Base-by-base conservation (phyloP, 1,284 basidiomycete species). In the Cystobasidium slooffiae region DNA sequence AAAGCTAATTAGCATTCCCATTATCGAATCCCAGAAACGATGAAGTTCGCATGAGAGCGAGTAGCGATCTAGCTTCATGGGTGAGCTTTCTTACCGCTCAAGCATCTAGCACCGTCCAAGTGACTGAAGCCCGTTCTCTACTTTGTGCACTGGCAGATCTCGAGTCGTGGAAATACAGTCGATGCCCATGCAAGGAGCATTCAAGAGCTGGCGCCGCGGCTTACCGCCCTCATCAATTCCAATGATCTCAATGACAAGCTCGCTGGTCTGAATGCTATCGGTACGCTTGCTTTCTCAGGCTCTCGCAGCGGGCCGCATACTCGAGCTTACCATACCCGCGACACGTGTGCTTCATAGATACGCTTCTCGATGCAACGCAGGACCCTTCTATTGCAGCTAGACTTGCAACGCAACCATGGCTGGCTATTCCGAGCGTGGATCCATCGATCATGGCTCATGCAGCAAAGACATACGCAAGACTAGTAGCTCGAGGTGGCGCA, bases 361-460 rank as follows among this genome's bases (percentile, higher is more conserved):
- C 80, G 10, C 75, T 80, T 59, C 79, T 78, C 10, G 78, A 74
- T 22, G 67, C 64, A 10, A 68, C 75, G 10, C 73, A 79, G 58
- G 81, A 81, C 76, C 77, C 79, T 74, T 78, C 78, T n/a, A 74
- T 78, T 46, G 80, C 80, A 52, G 77, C 79, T 47, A 75, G 80
- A 46, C 74, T 81, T 9, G 80, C 79, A 7, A 78, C 79, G 0
- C 79, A 80, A 20, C 79, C 80, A 55, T 78, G 79, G 66, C 79
- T 80, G 37, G 80, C 80, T 41, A 78, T 81, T 46, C 80, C 80
- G 1, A 80, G 79, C 49, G 77, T 79, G 10, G 81, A 81, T 68
- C 78, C 81, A 9, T 77, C 79, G 18, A 80, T 81, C 51, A 81
- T 81, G 81, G 78, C 78, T 1, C 75, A 80, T n/a, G 80, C 81